Conservation (phyloP, 345 rosid species). For the Laguncularia racemosa region DNA sequence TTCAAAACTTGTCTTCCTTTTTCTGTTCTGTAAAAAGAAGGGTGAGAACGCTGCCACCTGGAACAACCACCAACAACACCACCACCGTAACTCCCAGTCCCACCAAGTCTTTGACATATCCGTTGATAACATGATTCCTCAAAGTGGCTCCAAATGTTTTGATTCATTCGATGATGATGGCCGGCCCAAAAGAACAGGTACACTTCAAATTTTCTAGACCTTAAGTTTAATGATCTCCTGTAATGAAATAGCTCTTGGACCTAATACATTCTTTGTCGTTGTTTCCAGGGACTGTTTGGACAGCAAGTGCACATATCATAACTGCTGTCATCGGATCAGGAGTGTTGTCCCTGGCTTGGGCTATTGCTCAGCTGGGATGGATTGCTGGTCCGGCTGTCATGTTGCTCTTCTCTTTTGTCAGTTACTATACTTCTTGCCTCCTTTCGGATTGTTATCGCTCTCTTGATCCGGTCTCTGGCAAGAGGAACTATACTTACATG, state of each 20-base stretch:
- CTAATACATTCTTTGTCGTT: too few relatives aligned
- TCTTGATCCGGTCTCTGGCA: conserved; percentile 52
- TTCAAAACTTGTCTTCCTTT: neutral
- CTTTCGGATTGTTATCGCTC: conserved; percentile 66
- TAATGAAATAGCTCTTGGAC: too few relatives aligned
- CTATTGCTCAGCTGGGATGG: conserved; percentile 88
- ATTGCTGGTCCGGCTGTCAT: conserved; percentile 72
- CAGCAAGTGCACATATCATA: conserved; percentile 77
- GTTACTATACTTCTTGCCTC: conserved; percentile 61
- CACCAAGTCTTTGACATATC: conserved; percentile 34
- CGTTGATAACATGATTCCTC: conserved; percentile 19
- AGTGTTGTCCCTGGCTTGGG: conserved; percentile 83
- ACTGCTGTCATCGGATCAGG: conserved; percentile 90
- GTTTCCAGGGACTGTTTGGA: conserved; percentile 62
- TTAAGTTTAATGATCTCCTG: neutral
- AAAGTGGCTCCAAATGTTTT: conserved; percentile 23
- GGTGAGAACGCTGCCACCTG: conserved; percentile 40
- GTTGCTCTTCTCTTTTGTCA: conserved; percentile 63
- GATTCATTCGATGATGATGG: conserved; percentile 70
- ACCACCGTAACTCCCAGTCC: conserved; percentile 9
- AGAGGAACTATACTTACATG: conserved; percentile 69
- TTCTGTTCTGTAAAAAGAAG: conserved; percentile 20
- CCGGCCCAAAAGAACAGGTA: conserved; percentile 36
- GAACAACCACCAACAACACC: conserved; percentile 21
- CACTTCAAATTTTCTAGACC: neutral